A percentile compares a stretch with the other conserved stretches of the same genome.
These are phyloP conservation scores for Heliocybe sulcata DNA, from an alignment of 1,284 basidiomycete genomes.

Conservation along the genomic window DNA sequence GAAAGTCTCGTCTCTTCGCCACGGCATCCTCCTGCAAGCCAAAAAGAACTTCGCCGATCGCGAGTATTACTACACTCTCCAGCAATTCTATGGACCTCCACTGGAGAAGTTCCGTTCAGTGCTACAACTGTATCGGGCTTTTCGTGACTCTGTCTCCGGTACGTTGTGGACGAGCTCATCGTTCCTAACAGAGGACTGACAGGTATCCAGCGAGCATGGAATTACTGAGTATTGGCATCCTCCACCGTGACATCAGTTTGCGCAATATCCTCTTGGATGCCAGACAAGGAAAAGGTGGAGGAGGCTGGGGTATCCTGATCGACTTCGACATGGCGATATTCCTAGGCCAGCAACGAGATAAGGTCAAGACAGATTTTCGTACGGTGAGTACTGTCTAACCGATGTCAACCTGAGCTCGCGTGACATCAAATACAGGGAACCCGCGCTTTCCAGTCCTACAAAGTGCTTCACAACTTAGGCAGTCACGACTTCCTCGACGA, in stretches of 20 bases:
- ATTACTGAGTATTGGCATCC: background rate
- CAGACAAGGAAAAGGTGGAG: background rate
- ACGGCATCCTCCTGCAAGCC: background rate
- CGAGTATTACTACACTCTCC: background rate
- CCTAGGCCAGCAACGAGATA: background rate
- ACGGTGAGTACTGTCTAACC: background rate
- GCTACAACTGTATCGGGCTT: background rate
- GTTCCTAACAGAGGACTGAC: too few species aligned
- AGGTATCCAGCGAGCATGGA: background rate
- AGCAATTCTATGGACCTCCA: background rate
- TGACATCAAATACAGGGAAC: background rate
- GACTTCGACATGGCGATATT: background rate
- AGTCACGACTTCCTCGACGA: background rate
- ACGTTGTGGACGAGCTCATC: background rate
- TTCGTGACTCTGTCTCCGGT: background rate
- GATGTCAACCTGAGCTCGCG: too few species aligned
- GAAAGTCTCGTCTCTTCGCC: background rate
- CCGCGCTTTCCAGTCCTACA: background rate
- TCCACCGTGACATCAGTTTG: constrained; percentile 1
- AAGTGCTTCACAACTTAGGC: background rate
- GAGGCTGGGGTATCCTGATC: background rate
- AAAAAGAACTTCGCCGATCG: background rate
- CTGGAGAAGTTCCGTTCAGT: background rate
- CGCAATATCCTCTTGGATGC: background rate
- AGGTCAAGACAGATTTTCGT: background rate